phyloP scores from a whole-genome alignment of 768 basidiomycete species.

The Podaxis sp. region DNA sequence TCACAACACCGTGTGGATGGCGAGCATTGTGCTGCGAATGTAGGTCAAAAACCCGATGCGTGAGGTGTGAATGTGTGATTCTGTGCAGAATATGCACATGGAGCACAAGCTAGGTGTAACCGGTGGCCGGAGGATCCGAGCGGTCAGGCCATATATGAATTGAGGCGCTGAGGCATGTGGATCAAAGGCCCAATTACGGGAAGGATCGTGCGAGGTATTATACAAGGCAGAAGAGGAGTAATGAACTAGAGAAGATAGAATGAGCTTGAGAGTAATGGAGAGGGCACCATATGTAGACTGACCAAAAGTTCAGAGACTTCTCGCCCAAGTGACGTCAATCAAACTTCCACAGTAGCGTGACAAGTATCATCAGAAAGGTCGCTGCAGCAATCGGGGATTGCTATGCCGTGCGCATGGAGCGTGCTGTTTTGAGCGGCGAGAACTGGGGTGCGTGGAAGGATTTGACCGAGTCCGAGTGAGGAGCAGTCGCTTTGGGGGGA shows the following conservation, averaged over 20 bases:
- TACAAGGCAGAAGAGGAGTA: conserved; percentile 2
- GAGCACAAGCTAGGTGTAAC: background rate
- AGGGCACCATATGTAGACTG: background rate
- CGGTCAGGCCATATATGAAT: background rate
- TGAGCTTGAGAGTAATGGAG: conserved; percentile 3
- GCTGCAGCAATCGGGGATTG: conserved; percentile 13
- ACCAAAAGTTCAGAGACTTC: conserved; percentile 6
- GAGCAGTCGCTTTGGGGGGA: conserved; percentile 36
- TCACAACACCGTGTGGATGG: conserved; percentile 1
- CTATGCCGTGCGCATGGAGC: conserved; percentile 5
- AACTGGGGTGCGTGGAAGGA: conserved; percentile 1
- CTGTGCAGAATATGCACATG: background rate
- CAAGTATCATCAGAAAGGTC: conserved; percentile 12
- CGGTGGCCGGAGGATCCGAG: conserved; percentile 1
- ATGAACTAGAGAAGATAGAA: conserved; percentile 1
- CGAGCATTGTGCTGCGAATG: conserved; percentile 5
- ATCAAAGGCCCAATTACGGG: background rate
- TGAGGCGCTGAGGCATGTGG: conserved; percentile 2
- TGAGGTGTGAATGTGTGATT: conserved; percentile 4
- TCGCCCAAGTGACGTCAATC: conserved; percentile 14
- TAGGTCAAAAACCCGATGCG: background rate
- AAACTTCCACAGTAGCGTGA: conserved; percentile 10
- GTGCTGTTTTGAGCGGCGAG: conserved; percentile 10
- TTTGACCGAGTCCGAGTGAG: conserved; percentile 3
- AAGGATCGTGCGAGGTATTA: background rate